Conservation (phyloP, 164 flowering plant species). For the Aristolochia contorta region DNA sequence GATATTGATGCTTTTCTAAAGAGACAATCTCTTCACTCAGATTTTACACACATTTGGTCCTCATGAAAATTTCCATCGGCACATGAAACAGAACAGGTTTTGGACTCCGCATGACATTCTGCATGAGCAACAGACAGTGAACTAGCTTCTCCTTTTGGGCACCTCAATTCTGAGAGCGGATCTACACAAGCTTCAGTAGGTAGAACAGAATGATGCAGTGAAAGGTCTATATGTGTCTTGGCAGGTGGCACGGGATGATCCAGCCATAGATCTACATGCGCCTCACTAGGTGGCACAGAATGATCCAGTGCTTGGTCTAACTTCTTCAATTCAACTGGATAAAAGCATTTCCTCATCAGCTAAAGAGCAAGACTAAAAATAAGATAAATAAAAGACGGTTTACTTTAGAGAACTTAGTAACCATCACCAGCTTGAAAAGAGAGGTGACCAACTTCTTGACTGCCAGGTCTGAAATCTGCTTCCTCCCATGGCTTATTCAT, state of each 20-base stretch:
- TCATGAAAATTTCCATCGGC: not conserved
- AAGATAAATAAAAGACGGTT: not conserved
- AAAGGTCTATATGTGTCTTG: too few relatives aligned
- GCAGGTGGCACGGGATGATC: too few relatives aligned
- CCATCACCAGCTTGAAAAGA: constrained; percentile 19
- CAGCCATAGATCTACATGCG: not conserved
- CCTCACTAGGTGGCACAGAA: constrained; percentile 1
- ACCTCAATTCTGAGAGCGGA: not conserved
- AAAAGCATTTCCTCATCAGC: constrained; percentile 2
- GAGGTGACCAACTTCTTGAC: constrained; percentile 1
- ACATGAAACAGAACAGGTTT: constrained; percentile 1
- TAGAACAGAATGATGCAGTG: constrained; percentile 1
- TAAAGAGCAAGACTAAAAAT: not conserved
- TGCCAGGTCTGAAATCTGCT: not conserved
- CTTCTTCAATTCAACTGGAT: constrained; percentile 7
- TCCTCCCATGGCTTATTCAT: constrained; percentile 2
- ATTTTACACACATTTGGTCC: not conserved
- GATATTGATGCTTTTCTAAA: constrained; percentile 5
- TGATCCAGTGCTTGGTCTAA: not conserved
- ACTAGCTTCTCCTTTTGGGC: not conserved
- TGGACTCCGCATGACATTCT: not conserved
- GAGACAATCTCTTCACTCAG: constrained; percentile 4
- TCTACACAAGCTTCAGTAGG: not conserved
- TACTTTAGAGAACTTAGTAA: not conserved
- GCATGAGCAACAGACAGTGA: not conserved